Conservation (phyloP, 768 basidiomycete species). For the Termitomyces bulborhizus region DNA sequence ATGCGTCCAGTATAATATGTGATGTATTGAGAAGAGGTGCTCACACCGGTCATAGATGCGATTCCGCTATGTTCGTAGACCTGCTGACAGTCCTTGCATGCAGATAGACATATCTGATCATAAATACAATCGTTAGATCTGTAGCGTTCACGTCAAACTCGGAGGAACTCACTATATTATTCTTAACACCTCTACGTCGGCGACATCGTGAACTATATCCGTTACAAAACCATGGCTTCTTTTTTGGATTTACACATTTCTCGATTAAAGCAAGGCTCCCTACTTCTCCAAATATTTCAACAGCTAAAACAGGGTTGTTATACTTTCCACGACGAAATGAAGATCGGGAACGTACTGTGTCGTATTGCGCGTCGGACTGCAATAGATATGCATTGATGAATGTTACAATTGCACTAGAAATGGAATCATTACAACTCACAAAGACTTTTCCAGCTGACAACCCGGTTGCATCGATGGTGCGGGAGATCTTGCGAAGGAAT, state of each 20-base stretch:
- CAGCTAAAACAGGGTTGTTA: neutral
- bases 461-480: neutral
- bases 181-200: neutral
- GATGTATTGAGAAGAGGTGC: neutral
- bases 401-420: neutral
- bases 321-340: neutral
- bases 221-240: neutral
- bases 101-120: neutral
- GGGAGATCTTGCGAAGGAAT: neutral
- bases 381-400: too few species aligned
- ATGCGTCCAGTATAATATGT: neutral
- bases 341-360: neutral
- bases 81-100: neutral
- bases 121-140: neutral
- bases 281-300: neutral
- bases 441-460: neutral
- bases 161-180: neutral
- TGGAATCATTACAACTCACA: neutral
- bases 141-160: neutral
- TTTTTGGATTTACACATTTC: neutral
- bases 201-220: neutral
- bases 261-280: neutral
- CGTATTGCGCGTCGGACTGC: neutral
- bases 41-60: neutral
- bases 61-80: neutral